These are phyloP conservation scores for Debaryomycetaceae sp. DNA, from an alignment of 1,139 yeast species.

Conservation along the genomic window DNA sequence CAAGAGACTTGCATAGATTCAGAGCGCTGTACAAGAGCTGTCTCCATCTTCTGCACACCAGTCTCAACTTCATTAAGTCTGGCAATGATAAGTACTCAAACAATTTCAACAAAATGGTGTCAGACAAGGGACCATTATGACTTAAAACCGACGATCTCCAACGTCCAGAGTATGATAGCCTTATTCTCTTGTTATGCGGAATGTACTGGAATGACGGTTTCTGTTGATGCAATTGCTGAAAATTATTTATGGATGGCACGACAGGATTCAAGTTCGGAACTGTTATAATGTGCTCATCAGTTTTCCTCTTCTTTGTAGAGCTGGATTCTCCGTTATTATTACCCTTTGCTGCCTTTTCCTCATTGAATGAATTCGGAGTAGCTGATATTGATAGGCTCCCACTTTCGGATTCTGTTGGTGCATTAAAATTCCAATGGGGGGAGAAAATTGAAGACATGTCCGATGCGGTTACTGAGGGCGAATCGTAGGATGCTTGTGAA, in stretches of 20 bases:
- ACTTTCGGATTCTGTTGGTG: constrained; percentile 4
- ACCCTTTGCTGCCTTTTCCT: constrained; percentile 1
- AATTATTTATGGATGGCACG: constrained; percentile 29
- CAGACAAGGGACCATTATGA: constrained; percentile 55
- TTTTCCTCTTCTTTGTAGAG: neutral
- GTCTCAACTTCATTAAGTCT: constrained; percentile 53
- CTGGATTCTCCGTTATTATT: neutral
- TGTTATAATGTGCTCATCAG: constrained; percentile 8
- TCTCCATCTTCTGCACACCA: constrained; percentile 64
- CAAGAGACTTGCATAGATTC: constrained; percentile 46
- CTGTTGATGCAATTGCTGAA: constrained; percentile 13
- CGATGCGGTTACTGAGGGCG: neutral
- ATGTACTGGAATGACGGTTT: constrained; percentile 33
- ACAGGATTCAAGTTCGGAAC: constrained; percentile 37
- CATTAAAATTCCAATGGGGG: constrained; percentile 14
- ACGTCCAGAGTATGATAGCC: constrained; percentile 43
- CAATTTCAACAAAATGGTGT: constrained; percentile 48
- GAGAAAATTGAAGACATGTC: constrained; percentile 6
- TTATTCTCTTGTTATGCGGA: constrained; percentile 50
- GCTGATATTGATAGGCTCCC: constrained; percentile 18
- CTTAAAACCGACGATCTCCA: constrained; percentile 57
- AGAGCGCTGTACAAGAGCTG: constrained; percentile 60
- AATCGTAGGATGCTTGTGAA: neutral
- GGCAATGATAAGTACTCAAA: constrained; percentile 54
- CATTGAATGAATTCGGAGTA: constrained; percentile 16